Evolutionary conservation across 306 rosid genomes (phyloP).

Genomic region (Trifolium repens): DNA sequence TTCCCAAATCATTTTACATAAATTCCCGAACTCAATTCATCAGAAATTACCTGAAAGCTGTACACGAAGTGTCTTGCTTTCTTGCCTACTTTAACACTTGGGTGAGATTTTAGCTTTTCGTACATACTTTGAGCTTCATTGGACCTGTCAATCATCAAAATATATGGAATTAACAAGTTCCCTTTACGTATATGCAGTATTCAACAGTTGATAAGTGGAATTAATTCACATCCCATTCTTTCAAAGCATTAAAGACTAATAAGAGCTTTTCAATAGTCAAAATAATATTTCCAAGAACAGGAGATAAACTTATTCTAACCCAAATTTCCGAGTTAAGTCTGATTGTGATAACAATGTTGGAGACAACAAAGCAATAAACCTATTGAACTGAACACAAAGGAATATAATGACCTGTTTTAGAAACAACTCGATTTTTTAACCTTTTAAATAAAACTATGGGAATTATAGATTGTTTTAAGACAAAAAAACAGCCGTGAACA

Average conservation of each 20-base stretch:
- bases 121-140: slow-evolving; percentile 79
- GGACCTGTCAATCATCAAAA: slow-evolving; percentile 57
- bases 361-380: neutral
- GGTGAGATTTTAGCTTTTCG: slow-evolving; percentile 86
- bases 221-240: neutral
- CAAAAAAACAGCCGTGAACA: neutral
- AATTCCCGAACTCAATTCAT: slow-evolving; percentile 9
- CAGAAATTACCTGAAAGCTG: slow-evolving; percentile 76
- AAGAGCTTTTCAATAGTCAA: neutral
- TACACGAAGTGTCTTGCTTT: slow-evolving; percentile 78
- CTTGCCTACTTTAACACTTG: slow-evolving; percentile 75
- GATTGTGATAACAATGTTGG: neutral
- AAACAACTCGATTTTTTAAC: neutral
- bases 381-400: slow-evolving; percentile 7
- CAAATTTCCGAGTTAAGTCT: slow-evolving; percentile 4
- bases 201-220: neutral
- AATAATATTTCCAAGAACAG: neutral
- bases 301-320: neutral
- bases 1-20: slow-evolving; percentile 2
- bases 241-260: neutral
- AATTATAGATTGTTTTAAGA: slow-evolving; percentile 18
- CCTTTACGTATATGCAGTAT: neutral
- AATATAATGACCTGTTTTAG: neutral
- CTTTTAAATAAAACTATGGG: neutral
- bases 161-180: neutral